Evolutionary conservation across 1,284 basidiomycete species (phyloP).

Genomic region (Phylloporus sp.): DNA sequence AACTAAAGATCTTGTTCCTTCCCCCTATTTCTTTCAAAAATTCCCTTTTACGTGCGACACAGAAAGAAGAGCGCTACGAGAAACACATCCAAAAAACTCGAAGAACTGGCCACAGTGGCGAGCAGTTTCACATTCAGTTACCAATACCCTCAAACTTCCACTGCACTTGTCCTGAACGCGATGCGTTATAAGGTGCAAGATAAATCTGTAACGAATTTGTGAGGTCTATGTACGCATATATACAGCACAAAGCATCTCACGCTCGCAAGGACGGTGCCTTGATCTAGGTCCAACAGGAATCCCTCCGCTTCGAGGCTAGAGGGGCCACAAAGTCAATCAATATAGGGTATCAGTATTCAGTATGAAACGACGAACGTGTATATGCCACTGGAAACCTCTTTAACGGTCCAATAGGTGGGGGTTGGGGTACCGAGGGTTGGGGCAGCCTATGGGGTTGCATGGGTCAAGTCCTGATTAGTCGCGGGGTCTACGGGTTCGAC

Average conservation of each 20-base stretch:
- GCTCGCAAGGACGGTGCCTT: no score
- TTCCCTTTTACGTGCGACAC: neutral
- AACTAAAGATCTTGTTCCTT: no score
- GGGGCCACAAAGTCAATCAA: neutral
- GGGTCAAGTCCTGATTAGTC: neutral
- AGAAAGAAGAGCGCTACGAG: neutral
- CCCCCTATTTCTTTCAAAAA: no score
- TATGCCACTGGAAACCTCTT: neutral
- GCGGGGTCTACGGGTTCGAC: neutral
- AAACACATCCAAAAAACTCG: neutral
- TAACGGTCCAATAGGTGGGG: conserved; percentile 1
- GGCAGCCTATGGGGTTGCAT: neutral
- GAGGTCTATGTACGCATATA: neutral
- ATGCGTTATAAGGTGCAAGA: no score
- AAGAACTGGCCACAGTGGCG: neutral
- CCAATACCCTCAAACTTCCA: neutral
- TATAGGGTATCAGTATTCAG: neutral
- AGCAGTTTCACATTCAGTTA: no score
- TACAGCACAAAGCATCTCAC: neutral
- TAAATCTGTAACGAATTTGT: neutral
- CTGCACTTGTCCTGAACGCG: neutral
- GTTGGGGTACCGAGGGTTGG: neutral
- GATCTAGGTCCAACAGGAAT: neutral
- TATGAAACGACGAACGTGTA: neutral
- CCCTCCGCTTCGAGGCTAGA: neutral